A percentile compares a stretch with the other conserved stretches of the same genome.
These are phyloP conservation scores for Kuraishia ogatae DNA, from an alignment of 805 yeast species.

Conservation along the genomic window DNA sequence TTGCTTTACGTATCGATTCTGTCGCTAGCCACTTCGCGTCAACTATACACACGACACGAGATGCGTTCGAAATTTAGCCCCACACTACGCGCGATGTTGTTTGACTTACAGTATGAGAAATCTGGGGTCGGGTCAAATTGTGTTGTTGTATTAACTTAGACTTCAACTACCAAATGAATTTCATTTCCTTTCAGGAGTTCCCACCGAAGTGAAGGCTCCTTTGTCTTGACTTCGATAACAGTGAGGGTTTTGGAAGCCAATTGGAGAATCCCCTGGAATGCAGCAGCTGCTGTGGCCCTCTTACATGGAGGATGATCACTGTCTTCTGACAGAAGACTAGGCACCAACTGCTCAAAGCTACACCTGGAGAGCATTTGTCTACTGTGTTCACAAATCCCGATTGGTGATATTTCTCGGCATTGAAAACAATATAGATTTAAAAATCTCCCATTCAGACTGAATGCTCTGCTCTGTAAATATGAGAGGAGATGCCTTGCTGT, in stretches of 20 bases:
- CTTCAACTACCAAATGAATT: background rate
- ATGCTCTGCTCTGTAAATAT: background rate
- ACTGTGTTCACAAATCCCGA: background rate
- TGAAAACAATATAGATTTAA: background rate
- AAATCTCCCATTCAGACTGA: background rate
- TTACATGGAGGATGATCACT: background rate
- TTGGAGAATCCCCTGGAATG: conserved; percentile 9
- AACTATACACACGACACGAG: background rate
- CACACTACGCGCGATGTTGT: background rate
- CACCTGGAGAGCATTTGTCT: background rate
- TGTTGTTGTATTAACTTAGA: background rate
- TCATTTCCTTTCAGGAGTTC: background rate
- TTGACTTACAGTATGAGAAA: background rate
- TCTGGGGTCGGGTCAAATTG: background rate
- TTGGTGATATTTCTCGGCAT: background rate
- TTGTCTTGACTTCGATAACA: background rate
- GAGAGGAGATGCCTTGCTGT: background rate
- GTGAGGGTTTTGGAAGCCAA: conserved; percentile 4
- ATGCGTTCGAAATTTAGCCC: background rate
- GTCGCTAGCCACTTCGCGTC: background rate
- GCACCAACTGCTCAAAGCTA: background rate
- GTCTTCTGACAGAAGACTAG: background rate
- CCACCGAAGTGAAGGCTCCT: background rate
- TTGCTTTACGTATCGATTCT: background rate
- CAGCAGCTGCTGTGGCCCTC: background rate